These are phyloP conservation scores for Aphanocladium album DNA, from an alignment of 2,329 filamentous ascomycete genomes.

Conservation along the genomic window DNA sequence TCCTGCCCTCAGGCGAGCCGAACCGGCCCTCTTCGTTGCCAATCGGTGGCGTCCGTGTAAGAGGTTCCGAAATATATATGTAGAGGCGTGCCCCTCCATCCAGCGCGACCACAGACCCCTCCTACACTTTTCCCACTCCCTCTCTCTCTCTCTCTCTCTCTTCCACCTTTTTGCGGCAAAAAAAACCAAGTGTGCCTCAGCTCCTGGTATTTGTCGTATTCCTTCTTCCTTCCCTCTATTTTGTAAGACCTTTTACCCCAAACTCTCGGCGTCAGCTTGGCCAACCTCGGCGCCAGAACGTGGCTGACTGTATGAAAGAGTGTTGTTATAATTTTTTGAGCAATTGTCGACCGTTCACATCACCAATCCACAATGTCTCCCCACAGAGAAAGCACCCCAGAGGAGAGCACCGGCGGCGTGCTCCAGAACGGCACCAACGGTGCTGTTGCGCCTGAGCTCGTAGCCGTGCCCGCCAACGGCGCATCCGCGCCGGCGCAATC, in stretches of 20 bases:
- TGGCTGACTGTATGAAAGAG: neutral
- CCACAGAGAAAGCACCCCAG: slow-evolving; percentile 5
- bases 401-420: slow-evolving; percentile 1
- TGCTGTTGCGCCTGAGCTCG: neutral
- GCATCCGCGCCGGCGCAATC: neutral
- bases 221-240: neutral
- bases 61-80: slow-evolving; percentile 10
- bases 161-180: neutral
- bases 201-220: neutral
- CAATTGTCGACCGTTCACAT: neutral
- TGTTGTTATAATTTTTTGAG: neutral
- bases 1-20: neutral
- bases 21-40: slow-evolving; percentile 3
- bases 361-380: slow-evolving; percentile 4
- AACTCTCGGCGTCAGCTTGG: neutral
- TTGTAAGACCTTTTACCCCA: neutral
- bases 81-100: slow-evolving; percentile 10
- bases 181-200: neutral
- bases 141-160: neutral
- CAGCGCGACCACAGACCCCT: neutral
- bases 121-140: neutral
- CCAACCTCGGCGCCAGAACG: neutral
- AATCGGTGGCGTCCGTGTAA: slow-evolving; percentile 1
- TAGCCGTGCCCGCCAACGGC: neutral
- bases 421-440: slow-evolving; percentile 8